These are phyloP conservation scores for Platanthera zijinensis DNA, from an alignment of 106 monocot species.

Conservation along the genomic window DNA sequence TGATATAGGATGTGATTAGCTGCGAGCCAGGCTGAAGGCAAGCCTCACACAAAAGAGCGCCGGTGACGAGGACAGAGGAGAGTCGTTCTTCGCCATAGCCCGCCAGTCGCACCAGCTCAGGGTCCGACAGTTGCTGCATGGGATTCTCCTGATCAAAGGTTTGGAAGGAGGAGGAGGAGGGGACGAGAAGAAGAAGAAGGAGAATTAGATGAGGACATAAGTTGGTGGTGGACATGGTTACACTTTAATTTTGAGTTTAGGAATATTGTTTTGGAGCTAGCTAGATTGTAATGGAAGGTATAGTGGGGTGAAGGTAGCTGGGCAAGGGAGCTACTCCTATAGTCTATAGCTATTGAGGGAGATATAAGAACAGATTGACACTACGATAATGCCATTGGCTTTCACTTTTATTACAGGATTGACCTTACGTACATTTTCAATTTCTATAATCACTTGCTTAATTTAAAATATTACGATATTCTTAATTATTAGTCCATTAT, in stretches of 20 bases:
- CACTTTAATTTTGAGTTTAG: not conserved
- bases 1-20: slow-evolving; percentile 21
- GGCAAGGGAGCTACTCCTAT: not conserved
- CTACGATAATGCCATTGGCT: not conserved
- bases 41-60: slow-evolving; percentile 37
- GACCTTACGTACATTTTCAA: not conserved
- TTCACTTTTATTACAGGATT: not conserved
- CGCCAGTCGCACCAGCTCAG: slow-evolving; percentile 37
- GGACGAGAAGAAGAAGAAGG: not conserved
- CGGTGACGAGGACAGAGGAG: slow-evolving; percentile 58
- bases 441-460: not conserved
- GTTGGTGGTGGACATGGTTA: not conserved
- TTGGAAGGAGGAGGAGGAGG: not conserved
- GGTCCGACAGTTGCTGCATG: slow-evolving; percentile 15
- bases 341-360: not conserved
- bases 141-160: slow-evolving; percentile 2
- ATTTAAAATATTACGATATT: not conserved
- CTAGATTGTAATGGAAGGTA: too few species aligned
- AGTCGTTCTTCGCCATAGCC: slow-evolving; percentile 79
- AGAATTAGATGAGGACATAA: not conserved
- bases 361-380: not conserved
- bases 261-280: too few species aligned
- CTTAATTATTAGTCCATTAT: too few species aligned
- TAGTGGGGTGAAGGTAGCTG: not conserved
- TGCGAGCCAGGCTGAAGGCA: slow-evolving; percentile 8